These are phyloP conservation scores for Cymodocea nodosa DNA, from an alignment of 116 monocot genomes.

Conservation along the genomic window DNA sequence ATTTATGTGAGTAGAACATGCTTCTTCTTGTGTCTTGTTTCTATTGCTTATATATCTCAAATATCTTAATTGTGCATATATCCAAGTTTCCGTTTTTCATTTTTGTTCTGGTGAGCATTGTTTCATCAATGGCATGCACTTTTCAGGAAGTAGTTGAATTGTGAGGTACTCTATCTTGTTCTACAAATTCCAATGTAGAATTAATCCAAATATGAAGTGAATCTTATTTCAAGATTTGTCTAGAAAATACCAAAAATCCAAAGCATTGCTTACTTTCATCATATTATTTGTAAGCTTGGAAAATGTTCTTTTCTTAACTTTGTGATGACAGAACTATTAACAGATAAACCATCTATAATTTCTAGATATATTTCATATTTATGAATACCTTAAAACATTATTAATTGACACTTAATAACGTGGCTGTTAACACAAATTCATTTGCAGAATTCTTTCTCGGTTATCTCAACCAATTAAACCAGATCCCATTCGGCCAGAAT, in stretches of 20 bases:
- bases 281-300: not conserved
- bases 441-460: slow-evolving; percentile 61
- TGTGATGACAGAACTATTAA: no score
- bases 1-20: no score
- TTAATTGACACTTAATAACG: not conserved
- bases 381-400: no score
- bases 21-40: no score
- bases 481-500: slow-evolving; percentile 50
- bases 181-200: not conserved
- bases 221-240: not conserved
- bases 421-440: not conserved
- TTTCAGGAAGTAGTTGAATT: not conserved
- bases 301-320: no score
- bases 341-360: no score
- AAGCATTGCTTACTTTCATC: not conserved
- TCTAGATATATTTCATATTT: no score
- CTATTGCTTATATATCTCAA: no score
- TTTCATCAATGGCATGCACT: not conserved
- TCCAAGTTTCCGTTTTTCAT: not conserved
- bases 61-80: no score
- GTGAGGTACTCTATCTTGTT: not conserved
- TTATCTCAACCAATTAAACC: slow-evolving; percentile 47
- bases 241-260: not conserved
- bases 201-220: not conserved
- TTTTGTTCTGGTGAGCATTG: not conserved